phyloP scores from a whole-genome alignment of 805 yeast species.

The Brettanomyces bruxellensis region DNA sequence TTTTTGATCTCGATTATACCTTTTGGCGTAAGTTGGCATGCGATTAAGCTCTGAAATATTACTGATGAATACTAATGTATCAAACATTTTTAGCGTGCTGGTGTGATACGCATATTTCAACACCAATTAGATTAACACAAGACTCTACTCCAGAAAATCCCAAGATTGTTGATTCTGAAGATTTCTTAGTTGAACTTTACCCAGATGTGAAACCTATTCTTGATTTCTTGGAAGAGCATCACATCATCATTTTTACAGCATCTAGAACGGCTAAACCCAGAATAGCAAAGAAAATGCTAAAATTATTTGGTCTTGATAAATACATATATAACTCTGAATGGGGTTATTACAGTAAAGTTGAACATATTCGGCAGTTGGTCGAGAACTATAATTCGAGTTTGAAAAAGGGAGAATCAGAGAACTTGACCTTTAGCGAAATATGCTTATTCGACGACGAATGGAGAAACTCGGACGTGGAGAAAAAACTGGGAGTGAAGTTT shows the following conservation, averaged over 20 bases:
- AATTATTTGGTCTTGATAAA: conserved; percentile 39
- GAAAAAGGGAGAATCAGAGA: neutral
- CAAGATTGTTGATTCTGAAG: conserved; percentile 42
- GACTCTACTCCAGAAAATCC: conserved; percentile 2
- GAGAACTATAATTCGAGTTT: conserved; percentile 36
- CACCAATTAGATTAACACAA: conserved; percentile 36
- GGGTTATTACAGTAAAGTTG: conserved; percentile 56
- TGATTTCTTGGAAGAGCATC: conserved; percentile 36
- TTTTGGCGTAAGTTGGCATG: conserved; percentile 50
- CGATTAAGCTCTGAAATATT: neutral
- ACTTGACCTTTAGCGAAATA: conserved; percentile 30
- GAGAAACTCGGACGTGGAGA: conserved; percentile 68
- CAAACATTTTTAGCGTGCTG: conserved; percentile 37
- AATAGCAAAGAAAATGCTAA: conserved; percentile 60
- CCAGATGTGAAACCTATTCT: conserved; percentile 62
- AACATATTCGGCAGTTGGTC: conserved; percentile 45
- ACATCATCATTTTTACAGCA: conserved; percentile 55
- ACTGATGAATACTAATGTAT: conserved; percentile 1
- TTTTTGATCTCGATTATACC: conserved; percentile 70
- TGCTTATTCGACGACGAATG: conserved; percentile 69
- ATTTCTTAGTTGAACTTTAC: conserved; percentile 49
- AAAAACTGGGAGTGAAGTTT: conserved; percentile 56
- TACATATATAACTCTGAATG: conserved; percentile 55
- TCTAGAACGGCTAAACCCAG: conserved; percentile 73
- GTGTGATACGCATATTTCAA: conserved; percentile 67